phyloP scores from a whole-genome alignment of 345 rosid species.

The Melaleuca quinquenervia region DNA sequence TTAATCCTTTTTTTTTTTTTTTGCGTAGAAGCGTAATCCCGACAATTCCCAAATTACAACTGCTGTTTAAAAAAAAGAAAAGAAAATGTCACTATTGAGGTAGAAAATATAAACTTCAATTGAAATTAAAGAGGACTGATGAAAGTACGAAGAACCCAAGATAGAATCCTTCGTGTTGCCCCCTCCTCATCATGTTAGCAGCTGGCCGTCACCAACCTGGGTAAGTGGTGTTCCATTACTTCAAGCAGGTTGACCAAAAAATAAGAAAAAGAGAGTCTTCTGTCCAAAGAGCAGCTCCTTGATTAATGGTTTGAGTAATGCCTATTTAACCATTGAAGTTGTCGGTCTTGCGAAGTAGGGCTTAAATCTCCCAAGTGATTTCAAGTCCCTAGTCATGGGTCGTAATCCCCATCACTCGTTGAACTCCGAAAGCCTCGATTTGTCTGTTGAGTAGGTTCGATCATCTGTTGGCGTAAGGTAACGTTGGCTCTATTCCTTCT shows the following conservation, averaged over 20 bases:
- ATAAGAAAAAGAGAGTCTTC: background rate
- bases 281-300: background rate
- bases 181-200: background rate
- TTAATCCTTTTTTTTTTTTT: no score
- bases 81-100: background rate
- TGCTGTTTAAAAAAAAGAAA: no score
- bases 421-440: background rate
- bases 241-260: background rate
- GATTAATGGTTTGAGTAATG: background rate
- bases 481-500: background rate
- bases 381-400: background rate
- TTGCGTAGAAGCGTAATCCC: background rate
- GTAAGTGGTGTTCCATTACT: background rate
- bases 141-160: background rate
- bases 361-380: background rate
- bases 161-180: background rate
- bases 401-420: background rate
- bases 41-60: background rate
- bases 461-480: background rate
- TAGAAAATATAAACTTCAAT: background rate
- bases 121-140: background rate
- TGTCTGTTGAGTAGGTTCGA: background rate
- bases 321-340: background rate
- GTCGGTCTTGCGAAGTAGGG: background rate
- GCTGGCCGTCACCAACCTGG: background rate